Conservation (phyloP, 1,139 yeast genomes). For the Magnusiomyces fungicola region DNA sequence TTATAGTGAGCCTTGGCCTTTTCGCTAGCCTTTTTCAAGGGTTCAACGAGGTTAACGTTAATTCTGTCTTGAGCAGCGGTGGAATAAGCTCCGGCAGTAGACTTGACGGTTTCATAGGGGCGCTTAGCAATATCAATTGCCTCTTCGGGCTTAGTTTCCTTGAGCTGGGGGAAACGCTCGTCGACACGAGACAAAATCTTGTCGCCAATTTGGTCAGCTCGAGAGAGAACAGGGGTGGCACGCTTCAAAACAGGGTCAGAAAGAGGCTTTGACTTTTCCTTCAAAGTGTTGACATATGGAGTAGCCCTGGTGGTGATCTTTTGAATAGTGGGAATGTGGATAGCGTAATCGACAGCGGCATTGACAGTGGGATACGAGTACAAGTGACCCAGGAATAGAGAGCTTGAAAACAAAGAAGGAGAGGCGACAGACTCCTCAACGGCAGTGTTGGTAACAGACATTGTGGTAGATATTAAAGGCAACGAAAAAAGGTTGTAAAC, state of each 20-base stretch:
- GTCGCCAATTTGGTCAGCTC: slow-evolving; percentile 35
- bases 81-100: slow-evolving; percentile 24
- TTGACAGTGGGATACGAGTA: slow-evolving; percentile 52
- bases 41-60: slow-evolving; percentile 28
- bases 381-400: slow-evolving; percentile 35
- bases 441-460: slow-evolving; percentile 8
- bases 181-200: slow-evolving; percentile 30
- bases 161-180: slow-evolving; percentile 31
- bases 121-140: slow-evolving; percentile 28
- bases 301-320: slow-evolving; percentile 53
- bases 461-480: slow-evolving; percentile 4
- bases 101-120: slow-evolving; percentile 29
- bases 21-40: slow-evolving; percentile 28
- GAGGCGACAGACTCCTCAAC: not conserved
- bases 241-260: slow-evolving; percentile 30
- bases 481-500: slow-evolving; percentile 3
- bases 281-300: slow-evolving; percentile 42
- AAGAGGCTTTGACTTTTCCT: slow-evolving; percentile 28
- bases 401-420: slow-evolving; percentile 9
- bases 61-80: slow-evolving; percentile 28
- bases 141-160: slow-evolving; percentile 32
- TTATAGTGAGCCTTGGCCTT: slow-evolving; percentile 30
- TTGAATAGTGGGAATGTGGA: slow-evolving; percentile 54
- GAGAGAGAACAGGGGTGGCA: slow-evolving; percentile 27
- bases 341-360: slow-evolving; percentile 51